These are phyloP conservation scores for Myrica gale DNA, from an alignment of 306 rosid genomes.

Conservation along the genomic window DNA sequence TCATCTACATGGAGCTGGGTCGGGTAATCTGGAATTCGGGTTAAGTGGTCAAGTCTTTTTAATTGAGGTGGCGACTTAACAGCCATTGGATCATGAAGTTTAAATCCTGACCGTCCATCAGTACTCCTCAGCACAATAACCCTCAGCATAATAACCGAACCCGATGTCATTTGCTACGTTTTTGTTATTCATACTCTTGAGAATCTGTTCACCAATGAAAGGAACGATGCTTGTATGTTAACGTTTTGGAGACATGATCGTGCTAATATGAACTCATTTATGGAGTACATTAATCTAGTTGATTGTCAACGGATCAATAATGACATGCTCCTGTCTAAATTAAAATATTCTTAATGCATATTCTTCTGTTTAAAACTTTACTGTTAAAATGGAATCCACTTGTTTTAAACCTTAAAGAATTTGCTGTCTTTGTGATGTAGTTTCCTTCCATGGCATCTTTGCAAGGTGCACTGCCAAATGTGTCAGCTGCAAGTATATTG, in stretches of 20 bases:
- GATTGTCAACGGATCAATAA: background rate
- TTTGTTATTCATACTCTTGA: background rate
- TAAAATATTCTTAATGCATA: background rate
- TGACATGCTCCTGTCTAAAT: conserved; percentile 2
- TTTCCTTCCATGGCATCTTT: conserved; percentile 42
- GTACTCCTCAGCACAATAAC: too few species aligned
- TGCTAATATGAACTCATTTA: background rate
- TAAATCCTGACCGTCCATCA: too few species aligned
- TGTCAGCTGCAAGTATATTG: conserved; percentile 36
- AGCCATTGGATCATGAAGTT: too few species aligned
- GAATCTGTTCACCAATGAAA: conserved; percentile 2
- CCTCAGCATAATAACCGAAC: too few species aligned
- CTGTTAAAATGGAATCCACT: background rate
- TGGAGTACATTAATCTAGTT: background rate
- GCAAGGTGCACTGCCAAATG: conserved; percentile 36
- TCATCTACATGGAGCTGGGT: too few species aligned
- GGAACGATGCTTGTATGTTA: background rate
- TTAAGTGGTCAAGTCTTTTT: too few species aligned
- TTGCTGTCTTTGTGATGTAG: conserved; percentile 33
- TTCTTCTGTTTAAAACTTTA: conserved; percentile 5
- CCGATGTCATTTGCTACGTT: background rate
- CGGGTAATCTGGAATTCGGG: too few species aligned
- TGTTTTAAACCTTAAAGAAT: conserved; percentile 9
- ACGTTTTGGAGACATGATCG: background rate
- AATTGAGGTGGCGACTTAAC: too few species aligned